These are phyloP conservation scores for Ministeria vibrans DNA, from an alignment of 78 protist species.

Conservation along the genomic window DNA sequence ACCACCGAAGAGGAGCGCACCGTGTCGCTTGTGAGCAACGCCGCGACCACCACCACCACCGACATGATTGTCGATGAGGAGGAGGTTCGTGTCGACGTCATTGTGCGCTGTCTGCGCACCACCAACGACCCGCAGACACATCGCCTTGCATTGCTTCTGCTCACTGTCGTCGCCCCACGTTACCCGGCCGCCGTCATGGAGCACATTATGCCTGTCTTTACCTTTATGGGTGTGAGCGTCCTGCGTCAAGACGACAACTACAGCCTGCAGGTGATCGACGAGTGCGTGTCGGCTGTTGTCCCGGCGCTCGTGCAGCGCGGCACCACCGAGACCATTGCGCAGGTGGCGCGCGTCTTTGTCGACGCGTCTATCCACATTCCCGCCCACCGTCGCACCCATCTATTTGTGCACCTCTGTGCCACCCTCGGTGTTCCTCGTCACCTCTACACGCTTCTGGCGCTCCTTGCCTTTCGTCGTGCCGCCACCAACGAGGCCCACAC, in stretches of 20 bases:
- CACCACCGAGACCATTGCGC: background rate
- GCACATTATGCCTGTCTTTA: slow-evolving; percentile 31
- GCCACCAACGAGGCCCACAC: background rate
- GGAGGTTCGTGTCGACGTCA: slow-evolving; percentile 1
- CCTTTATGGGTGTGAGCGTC: slow-evolving; percentile 33
- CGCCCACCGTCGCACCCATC: slow-evolving; percentile 38
- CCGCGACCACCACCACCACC: background rate
- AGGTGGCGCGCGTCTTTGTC: slow-evolving; percentile 11
- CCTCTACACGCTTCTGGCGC: background rate
- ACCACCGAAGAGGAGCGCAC: background rate
- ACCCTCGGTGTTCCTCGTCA: background rate
- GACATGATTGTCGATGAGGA: background rate
- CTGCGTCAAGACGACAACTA: slow-evolving; percentile 40
- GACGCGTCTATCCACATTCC: slow-evolving; percentile 26
- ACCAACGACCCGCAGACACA: slow-evolving; percentile 25
- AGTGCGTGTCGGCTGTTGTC: slow-evolving; percentile 10
- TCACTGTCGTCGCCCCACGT: slow-evolving; percentile 2
- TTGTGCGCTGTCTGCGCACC: slow-evolving; percentile 16
- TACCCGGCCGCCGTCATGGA: slow-evolving; percentile 17
- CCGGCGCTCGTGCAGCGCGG: background rate
- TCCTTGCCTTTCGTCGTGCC: background rate
- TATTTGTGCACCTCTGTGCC: slow-evolving; percentile 15
- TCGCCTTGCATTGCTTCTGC: slow-evolving; percentile 21
- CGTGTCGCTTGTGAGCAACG: background rate
- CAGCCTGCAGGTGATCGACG: slow-evolving; percentile 16